Conservation (phyloP, 805 yeast species). For the Hyphopichia homilentoma region DNA sequence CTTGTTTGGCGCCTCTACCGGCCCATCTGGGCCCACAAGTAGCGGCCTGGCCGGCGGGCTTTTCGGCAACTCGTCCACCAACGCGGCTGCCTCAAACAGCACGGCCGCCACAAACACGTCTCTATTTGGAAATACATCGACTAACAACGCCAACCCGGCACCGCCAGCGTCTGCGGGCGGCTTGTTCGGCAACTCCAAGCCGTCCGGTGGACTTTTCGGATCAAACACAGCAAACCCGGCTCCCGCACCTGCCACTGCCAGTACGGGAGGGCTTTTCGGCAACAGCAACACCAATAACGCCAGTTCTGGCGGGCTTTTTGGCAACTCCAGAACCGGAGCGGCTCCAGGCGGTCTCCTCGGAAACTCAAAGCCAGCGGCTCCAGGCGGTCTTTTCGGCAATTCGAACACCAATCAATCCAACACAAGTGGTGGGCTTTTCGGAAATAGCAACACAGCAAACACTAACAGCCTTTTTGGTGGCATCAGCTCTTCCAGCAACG, state of each 20-base stretch:
- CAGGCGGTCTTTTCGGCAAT: slow-evolving; percentile 18
- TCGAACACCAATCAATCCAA: slow-evolving; percentile 7
- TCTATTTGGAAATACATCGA: slow-evolving; percentile 19
- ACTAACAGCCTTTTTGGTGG: not conserved
- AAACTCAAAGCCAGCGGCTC: slow-evolving; percentile 8
- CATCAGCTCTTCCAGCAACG: not conserved
- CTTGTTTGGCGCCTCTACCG: not conserved
- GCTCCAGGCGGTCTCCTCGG: slow-evolving; percentile 19
- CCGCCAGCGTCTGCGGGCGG: slow-evolving; percentile 2
- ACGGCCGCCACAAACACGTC: too few species aligned
- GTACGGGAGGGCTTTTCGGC: slow-evolving; percentile 22
- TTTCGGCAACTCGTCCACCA: slow-evolving; percentile 6
- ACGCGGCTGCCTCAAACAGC: slow-evolving; percentile 6
- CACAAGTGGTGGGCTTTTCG: slow-evolving; percentile 24
- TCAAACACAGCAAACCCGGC: not conserved
- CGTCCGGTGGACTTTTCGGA: slow-evolving; percentile 3
- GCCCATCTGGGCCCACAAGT: slow-evolving; percentile 3
- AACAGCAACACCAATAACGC: slow-evolving; percentile 8
- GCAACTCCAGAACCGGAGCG: slow-evolving; percentile 12
- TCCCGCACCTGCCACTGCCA: not conserved
- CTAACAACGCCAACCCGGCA: slow-evolving; percentile 3
- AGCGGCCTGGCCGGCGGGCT: slow-evolving; percentile 6
- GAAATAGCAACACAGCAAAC: slow-evolving; percentile 5
- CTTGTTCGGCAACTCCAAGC: slow-evolving; percentile 11
- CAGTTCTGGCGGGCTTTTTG: slow-evolving; percentile 20